phyloP scores from a whole-genome alignment of 2,329 filamentous ascomycete genomes.

The Sporothrix humicola region DNA sequence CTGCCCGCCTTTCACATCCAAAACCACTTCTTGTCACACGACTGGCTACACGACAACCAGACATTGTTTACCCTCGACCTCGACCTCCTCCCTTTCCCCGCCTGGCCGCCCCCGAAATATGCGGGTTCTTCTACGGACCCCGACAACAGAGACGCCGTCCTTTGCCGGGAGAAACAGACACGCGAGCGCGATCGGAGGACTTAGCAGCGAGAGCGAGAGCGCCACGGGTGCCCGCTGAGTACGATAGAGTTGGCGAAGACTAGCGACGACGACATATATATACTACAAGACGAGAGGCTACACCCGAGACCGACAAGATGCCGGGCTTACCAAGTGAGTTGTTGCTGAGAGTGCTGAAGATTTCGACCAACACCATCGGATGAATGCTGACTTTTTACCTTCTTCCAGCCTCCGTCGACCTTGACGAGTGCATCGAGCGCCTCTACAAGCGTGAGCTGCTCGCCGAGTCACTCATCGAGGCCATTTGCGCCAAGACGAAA shows the following conservation, averaged over 20 bases:
- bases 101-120: constrained; percentile 36
- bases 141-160: constrained; percentile 42
- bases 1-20: not conserved
- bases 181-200: constrained; percentile 29
- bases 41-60: not conserved
- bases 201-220: not conserved
- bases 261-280: not conserved
- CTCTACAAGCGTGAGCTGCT: constrained; percentile 97
- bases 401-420: constrained; percentile 72
- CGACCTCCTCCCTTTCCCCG: not conserved
- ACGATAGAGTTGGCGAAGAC: not conserved
- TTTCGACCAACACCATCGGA: not conserved
- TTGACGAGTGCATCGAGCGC: constrained; percentile 97
- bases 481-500: constrained; percentile 98
- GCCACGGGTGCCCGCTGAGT: not conserved
- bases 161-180: constrained; percentile 39
- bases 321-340: constrained; percentile 46
- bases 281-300: not conserved
- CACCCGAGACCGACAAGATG: constrained; percentile 40
- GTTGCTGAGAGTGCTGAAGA: no score
- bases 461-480: constrained; percentile 95
- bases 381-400: not conserved
- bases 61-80: not conserved
- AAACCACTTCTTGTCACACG: not conserved
- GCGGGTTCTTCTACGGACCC: constrained; percentile 41